Evolutionary conservation across 441 rosid genomes (phyloP), one percentile per base, ranked within the genome.

Genomic region (Arabidopsis lyrata): DNA sequence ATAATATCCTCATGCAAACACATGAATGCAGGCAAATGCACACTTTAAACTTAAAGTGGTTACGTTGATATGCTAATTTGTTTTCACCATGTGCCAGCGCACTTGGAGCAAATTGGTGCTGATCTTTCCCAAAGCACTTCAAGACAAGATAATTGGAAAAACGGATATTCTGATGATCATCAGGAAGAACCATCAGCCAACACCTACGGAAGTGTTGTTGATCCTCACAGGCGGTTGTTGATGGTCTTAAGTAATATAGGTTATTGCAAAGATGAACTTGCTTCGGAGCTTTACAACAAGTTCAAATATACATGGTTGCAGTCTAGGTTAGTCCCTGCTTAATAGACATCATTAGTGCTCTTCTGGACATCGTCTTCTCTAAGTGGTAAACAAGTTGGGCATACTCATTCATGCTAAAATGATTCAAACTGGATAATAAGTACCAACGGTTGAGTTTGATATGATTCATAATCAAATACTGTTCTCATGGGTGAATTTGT

Each of bases 201-300:
- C 76, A 79, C 86, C 81, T 61, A 66, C 53, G 98, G 92, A 84
- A 84, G 81, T 85, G 73, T 85, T 76, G 84, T 77, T 74, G 88
- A 87, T 89, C 85, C 95, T 32, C 99, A 89, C 81, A 84, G 86
- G 77, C 85, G 80, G 61, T 81, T 95, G 82, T 79, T 95, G 76
- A 87, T 95, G 71, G 92, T 93, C 64, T 80, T 95, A 34, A 95
- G 99, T 72, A 92, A 95, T 83, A 86, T 92, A 61, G 99, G 98
- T 61, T 92, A 89, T 72, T 95, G 99, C 93, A 95, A 91, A 86
- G 99, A 91, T 31, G 99, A 93, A 76, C 91, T 95, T 78, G 86
- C 95, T 39, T 73, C 78, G 6, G 96, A 91, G 86, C 78, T 95
- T 82, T 88, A 85, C 90, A 86, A 86, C 74, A 95, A 86, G 80